These are phyloP conservation scores for Exophiala alcalophila DNA, from an alignment of 2,329 filamentous ascomycete genomes.

Conservation along the genomic window DNA sequence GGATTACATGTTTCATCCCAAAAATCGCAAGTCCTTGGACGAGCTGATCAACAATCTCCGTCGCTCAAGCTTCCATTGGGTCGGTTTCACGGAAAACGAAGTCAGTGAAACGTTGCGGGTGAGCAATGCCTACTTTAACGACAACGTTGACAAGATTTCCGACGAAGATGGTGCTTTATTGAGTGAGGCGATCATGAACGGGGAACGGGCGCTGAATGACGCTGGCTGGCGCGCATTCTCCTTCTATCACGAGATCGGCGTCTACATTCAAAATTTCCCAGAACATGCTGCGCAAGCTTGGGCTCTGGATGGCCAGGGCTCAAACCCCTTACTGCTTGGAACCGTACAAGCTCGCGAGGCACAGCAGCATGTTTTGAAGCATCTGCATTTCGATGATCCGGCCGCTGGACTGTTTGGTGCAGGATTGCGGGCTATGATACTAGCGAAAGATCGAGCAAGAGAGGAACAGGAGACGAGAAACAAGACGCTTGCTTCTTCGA, in stretches of 20 bases:
- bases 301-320: slow-evolving; percentile 57
- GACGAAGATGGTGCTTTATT: slow-evolving; percentile 61
- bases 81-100: slow-evolving; percentile 63
- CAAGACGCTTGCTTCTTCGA: slow-evolving; percentile 11
- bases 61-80: slow-evolving; percentile 82
- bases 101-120: slow-evolving; percentile 64
- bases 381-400: slow-evolving; percentile 38
- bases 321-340: slow-evolving; percentile 54
- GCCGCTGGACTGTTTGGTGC: slow-evolving; percentile 41
- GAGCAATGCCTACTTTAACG: slow-evolving; percentile 64
- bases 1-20: slow-evolving; percentile 85
- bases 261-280: slow-evolving; percentile 69
- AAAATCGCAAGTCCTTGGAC: slow-evolving; percentile 64
- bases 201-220: slow-evolving; percentile 59
- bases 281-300: slow-evolving; percentile 59
- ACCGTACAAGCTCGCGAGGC: slow-evolving; percentile 56
- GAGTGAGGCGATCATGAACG: slow-evolving; percentile 62
- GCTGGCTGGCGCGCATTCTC: slow-evolving; percentile 65
- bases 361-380: slow-evolving; percentile 52
- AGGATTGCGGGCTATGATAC: slow-evolving; percentile 40
- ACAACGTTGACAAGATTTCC: slow-evolving; percentile 59
- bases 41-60: slow-evolving; percentile 73
- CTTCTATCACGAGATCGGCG: slow-evolving; percentile 70
- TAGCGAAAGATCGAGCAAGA: slow-evolving; percentile 22
- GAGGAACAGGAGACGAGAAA: slow-evolving; percentile 19